phyloP scores from a whole-genome alignment of 805 yeast genomes.

The Teunomyces barrocoloradensis region DNA sequence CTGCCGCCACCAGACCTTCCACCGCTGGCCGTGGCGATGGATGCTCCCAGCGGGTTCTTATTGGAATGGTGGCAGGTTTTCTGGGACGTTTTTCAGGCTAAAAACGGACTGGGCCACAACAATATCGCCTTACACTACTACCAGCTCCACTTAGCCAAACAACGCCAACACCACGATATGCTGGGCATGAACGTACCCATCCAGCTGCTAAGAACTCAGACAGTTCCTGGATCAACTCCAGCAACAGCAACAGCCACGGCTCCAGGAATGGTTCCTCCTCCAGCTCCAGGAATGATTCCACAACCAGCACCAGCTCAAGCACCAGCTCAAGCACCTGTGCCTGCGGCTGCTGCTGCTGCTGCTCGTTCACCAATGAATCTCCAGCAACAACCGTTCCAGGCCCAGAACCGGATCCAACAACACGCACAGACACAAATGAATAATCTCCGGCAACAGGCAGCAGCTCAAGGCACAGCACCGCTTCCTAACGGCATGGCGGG shows the following conservation, averaged over 20 bases:
- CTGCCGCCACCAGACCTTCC: conserved; percentile 11
- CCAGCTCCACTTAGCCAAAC: conserved; percentile 58
- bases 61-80: conserved; percentile 96
- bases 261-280: too few species aligned
- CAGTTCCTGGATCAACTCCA: too few species aligned
- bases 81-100: conserved; percentile 89
- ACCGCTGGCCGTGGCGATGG: conserved; percentile 49
- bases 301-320: background rate
- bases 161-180: conserved; percentile 55
- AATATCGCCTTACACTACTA: conserved; percentile 65
- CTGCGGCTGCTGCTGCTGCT: conserved; percentile 3
- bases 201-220: conserved; percentile 7
- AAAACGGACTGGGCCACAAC: conserved; percentile 52
- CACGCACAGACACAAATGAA: conserved; percentile 52
- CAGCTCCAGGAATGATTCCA: too few species aligned
- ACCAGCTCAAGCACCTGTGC: background rate
- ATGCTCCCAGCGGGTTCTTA: conserved; percentile 83
- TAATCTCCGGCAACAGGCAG: conserved; percentile 46
- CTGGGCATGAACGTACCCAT: conserved; percentile 36
- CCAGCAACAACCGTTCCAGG: conserved; percentile 30
- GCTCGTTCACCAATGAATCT: conserved; percentile 8
- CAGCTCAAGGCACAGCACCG: conserved; percentile 15
- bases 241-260: too few species aligned
- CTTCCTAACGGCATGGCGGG: background rate
- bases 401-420: conserved; percentile 38